A percentile compares a stretch with the other conserved stretches of the same genome.
These are phyloP conservation scores for Cercospora canescens DNA, from an alignment of 2,329 filamentous ascomycete genomes.

Conservation along the genomic window DNA sequence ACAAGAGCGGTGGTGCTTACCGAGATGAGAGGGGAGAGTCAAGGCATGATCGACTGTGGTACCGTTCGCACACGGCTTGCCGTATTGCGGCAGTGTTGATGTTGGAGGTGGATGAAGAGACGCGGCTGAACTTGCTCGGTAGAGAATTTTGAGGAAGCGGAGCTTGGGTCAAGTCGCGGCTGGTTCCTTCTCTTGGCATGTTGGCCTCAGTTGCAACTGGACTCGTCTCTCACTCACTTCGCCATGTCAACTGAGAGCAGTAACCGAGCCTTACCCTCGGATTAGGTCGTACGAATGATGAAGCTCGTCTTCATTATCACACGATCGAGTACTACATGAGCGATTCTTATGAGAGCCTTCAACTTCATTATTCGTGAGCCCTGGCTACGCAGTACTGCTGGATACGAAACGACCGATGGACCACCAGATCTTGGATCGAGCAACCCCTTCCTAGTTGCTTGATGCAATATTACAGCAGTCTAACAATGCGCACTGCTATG, in stretches of 20 bases:
- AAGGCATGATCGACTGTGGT: background rate
- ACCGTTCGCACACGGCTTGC: background rate
- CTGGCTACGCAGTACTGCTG: no score
- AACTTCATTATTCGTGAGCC: no score
- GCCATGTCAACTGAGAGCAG: background rate
- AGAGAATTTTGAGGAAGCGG: slow-evolving; percentile 2
- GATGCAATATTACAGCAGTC: background rate
- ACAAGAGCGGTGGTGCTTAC: slow-evolving; percentile 11
- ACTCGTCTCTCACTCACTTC: background rate
- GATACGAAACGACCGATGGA: no score
- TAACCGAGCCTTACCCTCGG: background rate
- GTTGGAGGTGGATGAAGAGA: background rate
- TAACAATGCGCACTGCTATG: background rate
- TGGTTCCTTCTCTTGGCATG: background rate
- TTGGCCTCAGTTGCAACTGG: background rate
- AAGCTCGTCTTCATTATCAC: no score
- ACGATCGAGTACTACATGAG: no score
- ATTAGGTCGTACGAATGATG: no score
- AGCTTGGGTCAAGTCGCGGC: slow-evolving; percentile 3
- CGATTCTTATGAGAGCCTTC: no score
- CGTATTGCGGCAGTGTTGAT: background rate
- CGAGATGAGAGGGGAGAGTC: background rate
- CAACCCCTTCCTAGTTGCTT: background rate
- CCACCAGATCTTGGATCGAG: background rate
- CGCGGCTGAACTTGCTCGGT: background rate